Base-by-base conservation (phyloP, 2,329 filamentous ascomycete genomes). In the Sphaceloma murrayae region DNA sequence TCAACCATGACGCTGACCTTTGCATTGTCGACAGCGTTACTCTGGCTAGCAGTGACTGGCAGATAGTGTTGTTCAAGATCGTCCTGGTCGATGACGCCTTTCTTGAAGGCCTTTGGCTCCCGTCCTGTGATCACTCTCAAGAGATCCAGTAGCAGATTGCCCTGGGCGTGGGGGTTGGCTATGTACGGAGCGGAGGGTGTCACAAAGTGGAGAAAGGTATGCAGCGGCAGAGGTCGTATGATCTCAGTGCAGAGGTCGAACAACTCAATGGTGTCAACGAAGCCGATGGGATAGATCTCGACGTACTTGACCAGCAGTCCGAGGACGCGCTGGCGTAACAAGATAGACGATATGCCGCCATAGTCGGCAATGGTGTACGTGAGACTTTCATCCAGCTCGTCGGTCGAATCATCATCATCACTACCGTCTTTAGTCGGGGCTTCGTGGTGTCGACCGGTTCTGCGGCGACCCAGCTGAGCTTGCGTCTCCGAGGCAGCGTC, bases 1-100 rank as follows among this genome's bases (percentile, higher is more conserved):
- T 89, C 85, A 0, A 86, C 64, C 21, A 83, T 60, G 7, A 88
- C 62, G 2, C 80, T 79, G 27, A 88, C 68, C 58, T 82, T 83
- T 19, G 80, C 78, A 53, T 91, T 88, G 50, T 86, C 82, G 14
- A 75, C 71, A 1, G 73, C 60, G 5, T 68, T 70, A 10, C 72
- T 66, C 0, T 72, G 76, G 47, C 75, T 78, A 1, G 84, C 81
- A 0, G 80, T 68, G 51, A 73, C 78, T 0, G 75, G 75, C 2
- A 86, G 69, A 58, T 78, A 88, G 54, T 78, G 79, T 32, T 67
- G 51, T 48, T 75, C 69, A 14, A 80, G 63, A 11, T 70, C 68
- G 0, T 56, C 38, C 49, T 72, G 68, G 3, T 60, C 69, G 14
- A 80, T 58, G n/a, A 60, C 63, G 18, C 65, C 59, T 7, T 64